Conservation (phyloP, 2,329 filamentous ascomycete species). For the Fusarium zealandicum region DNA sequence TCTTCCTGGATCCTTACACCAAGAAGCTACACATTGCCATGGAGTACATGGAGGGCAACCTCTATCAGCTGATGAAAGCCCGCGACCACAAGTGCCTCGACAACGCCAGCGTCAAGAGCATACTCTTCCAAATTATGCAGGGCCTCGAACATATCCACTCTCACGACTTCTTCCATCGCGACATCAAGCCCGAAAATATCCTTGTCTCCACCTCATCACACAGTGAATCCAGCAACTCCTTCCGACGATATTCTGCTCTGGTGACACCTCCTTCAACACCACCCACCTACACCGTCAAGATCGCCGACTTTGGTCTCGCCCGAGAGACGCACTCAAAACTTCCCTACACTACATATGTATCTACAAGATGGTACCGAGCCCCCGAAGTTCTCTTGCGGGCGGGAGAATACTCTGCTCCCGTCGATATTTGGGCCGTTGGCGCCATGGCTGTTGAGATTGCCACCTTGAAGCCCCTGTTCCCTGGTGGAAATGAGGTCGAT, state of each 20-base stretch:
- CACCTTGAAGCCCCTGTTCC: constrained; percentile 94
- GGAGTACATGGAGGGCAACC: constrained; percentile 99
- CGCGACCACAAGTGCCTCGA: constrained; percentile 95
- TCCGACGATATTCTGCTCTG: constrained; percentile 89
- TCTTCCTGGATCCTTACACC: constrained; percentile 94
- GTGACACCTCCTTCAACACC: constrained; percentile 96
- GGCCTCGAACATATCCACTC: constrained; percentile 97
- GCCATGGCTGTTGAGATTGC: constrained; percentile 99
- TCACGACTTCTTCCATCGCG: constrained; percentile 96
- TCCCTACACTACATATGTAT: constrained; percentile 98
- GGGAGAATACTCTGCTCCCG: constrained; percentile 95
- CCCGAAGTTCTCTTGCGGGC: constrained; percentile 93
- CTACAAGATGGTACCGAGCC: constrained; percentile 96
- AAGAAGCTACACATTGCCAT: constrained; percentile 98
- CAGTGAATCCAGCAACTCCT: constrained; percentile 82
- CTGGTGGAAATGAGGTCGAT: constrained; percentile 96
- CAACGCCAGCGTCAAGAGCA: constrained; percentile 92
- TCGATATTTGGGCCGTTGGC: constrained; percentile 98
- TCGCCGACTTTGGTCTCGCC: constrained; percentile 97
- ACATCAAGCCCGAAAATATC: constrained; percentile 99
- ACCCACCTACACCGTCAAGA: constrained; percentile 94
- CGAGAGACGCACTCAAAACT: constrained; percentile 95
- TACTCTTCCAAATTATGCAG: constrained; percentile 95
- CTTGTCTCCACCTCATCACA: constrained; percentile 90
- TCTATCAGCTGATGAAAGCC: constrained; percentile 99